Base-by-base conservation (phyloP, 352 stramenopile genomes). In the Globisporangium apiculatum region DNA sequence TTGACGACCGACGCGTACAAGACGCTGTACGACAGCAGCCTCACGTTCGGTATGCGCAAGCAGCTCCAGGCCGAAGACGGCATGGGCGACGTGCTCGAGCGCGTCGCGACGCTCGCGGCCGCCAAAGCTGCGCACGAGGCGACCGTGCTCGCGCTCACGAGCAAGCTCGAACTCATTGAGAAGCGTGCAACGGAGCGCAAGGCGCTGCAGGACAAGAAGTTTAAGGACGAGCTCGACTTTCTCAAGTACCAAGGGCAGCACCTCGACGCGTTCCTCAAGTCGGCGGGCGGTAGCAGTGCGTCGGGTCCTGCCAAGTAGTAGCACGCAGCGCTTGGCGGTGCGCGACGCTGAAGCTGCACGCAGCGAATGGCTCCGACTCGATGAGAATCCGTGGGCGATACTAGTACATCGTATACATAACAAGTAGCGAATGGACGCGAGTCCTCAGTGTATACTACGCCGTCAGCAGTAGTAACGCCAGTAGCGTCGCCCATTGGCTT, bases 1-100 rank as follows among this genome's bases (percentile, higher is more conserved):
- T 94, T 98, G 66, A 97, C 92, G 0, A 96, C 95, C 9, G 94
- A 98, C 58, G 94, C 93, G 4, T 98, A 98, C 81, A 97, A 98
- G 71, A 97, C 88, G 35, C 71, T 98, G 24, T 98, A 97, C 68
- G 90, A 97, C 61, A 96, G 81, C 66, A 95, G 78, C 69, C 85
- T 98, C 15, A 94, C 79, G 12, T 98, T 98, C 58, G 92, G 91
- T 17, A 85, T 98, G 7, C 88, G 91, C 62, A 98, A 98, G 70
- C 91, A 97, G 67, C 65, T 98, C 46, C 88, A 97, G 58, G 91
- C 88, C 15, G 94, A 98, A 64, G 86, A 97, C 7, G 94, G 93
- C 31, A 97, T 98, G 76, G 78, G 65, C 5, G 88, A 96, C 31
- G 70, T 98, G 43, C 74, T 92, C 47, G 66, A 79, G 36, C 68